Percentiles rank a stretch among this genome's conserved stretches.
phyloP scores from a whole-genome alignment of 1,284 basidiomycete genomes.

The Apiotrichum gracile region DNA sequence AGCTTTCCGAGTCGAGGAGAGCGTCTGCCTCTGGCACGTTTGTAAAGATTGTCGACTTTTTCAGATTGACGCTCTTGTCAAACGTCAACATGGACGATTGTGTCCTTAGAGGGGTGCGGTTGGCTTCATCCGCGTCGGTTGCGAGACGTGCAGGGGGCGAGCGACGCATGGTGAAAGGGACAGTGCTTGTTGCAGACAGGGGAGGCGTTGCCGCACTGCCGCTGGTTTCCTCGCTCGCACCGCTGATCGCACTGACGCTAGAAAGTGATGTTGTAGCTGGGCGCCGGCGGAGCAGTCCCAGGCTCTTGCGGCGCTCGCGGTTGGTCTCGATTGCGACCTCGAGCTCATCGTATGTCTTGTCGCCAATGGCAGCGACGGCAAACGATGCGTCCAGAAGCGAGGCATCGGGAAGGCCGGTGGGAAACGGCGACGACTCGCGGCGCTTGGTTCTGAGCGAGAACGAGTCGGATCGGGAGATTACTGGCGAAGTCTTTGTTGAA shows the following conservation, averaged over 20 bases:
- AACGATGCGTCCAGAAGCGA: conserved; percentile 11
- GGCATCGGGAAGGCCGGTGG: background rate
- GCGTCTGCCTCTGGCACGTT: background rate
- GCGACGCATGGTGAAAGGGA: background rate
- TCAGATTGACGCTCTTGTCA: background rate
- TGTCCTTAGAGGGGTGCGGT: background rate
- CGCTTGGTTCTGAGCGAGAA: background rate
- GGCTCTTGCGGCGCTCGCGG: conserved; percentile 5
- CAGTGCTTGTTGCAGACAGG: background rate
- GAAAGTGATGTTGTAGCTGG: background rate
- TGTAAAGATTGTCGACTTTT: background rate
- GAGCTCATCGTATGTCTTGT: conserved; percentile 17
- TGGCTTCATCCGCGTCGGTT: background rate
- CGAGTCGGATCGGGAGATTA: too few relatives aligned
- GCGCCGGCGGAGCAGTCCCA: conserved; percentile 3
- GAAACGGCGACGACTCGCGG: background rate
- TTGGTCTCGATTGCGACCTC: conserved; percentile 13
- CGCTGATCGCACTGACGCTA: background rate
- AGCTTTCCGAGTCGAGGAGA: conserved; percentile 11
- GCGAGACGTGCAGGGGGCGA: background rate
- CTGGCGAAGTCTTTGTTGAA: too few relatives aligned
- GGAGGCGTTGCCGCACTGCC: background rate
- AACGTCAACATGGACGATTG: background rate
- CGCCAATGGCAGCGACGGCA: conserved; percentile 6
- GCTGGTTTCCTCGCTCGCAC: background rate